A percentile compares a stretch with the other conserved stretches of the same genome.
phyloP scores from a whole-genome alignment of 306 rosid genomes.

The Nissolia schottii region DNA sequence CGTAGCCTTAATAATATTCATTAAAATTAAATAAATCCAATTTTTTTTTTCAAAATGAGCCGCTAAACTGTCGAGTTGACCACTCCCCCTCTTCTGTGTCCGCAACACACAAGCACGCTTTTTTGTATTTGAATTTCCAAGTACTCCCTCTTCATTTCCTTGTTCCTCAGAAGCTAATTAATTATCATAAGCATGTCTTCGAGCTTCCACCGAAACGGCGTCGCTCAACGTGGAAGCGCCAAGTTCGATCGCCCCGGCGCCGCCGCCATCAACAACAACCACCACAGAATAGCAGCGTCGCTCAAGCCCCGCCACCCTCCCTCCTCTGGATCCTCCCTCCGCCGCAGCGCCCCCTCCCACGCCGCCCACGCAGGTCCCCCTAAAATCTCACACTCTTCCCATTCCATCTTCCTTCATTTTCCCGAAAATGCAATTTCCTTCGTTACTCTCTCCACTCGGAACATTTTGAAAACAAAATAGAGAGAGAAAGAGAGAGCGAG shows the following conservation, averaged over 20 bases:
- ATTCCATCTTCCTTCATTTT: neutral
- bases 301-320: neutral
- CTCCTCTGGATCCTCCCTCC: neutral
- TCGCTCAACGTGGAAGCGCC: neutral
- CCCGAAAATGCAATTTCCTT: neutral
- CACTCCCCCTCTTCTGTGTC: no score
- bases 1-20: no score
- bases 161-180: neutral
- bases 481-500: neutral
- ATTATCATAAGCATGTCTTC: neutral
- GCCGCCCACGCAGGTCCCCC: neutral
- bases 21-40: neutral
- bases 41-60: neutral
- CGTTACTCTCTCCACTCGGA: neutral
- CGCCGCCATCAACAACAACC: neutral
- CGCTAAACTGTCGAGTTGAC: neutral
- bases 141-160: neutral
- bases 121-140: neutral
- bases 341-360: neutral
- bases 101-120: neutral
- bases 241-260: constrained; percentile 5
- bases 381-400: neutral
- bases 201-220: constrained; percentile 3
- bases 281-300: neutral
- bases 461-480: neutral